Conservation (phyloP, 139 green algal species). For the Tetraselmis chui region DNA sequence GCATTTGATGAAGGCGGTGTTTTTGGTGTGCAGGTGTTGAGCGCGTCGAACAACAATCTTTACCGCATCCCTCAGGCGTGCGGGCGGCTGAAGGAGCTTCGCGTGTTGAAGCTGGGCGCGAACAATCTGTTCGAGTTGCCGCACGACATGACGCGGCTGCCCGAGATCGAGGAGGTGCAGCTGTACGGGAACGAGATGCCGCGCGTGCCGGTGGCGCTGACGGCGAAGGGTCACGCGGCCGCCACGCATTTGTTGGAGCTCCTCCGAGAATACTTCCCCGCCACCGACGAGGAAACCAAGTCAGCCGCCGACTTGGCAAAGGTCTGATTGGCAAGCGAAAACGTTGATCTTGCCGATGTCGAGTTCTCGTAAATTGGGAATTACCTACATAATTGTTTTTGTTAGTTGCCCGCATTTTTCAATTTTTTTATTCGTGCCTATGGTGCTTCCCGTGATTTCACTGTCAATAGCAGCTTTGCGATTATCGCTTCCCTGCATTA, state of each 20-base stretch:
- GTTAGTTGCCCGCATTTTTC: no score
- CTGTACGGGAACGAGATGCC: slow-evolving; percentile 13
- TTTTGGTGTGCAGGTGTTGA: not conserved
- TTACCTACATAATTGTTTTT: no score
- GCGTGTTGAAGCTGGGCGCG: slow-evolving; percentile 1
- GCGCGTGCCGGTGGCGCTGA: not conserved
- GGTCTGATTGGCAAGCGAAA: no score
- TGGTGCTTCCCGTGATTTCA: no score
- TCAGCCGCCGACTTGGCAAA: not conserved
- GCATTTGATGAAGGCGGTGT: no score
- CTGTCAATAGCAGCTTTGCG: no score
- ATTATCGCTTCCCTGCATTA: no score
- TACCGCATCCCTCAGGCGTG: not conserved
- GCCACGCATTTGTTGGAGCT: not conserved
- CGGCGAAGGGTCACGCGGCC: not conserved
- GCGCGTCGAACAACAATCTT: slow-evolving; percentile 5
- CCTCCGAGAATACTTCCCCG: not conserved
- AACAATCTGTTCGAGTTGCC: slow-evolving; percentile 4
- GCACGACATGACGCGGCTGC: not conserved
- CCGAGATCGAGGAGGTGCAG: slow-evolving; percentile 10
- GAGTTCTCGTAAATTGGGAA: no score
- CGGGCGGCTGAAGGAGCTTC: slow-evolving; percentile 8
- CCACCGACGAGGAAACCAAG: not conserved
- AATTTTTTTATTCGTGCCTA: no score
- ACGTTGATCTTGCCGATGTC: no score